A percentile compares a stretch with the other conserved stretches of the same genome.
Conservation (phyloP, 2,329 filamentous ascomycete genomes). For the Alternaria sp. region DNA sequence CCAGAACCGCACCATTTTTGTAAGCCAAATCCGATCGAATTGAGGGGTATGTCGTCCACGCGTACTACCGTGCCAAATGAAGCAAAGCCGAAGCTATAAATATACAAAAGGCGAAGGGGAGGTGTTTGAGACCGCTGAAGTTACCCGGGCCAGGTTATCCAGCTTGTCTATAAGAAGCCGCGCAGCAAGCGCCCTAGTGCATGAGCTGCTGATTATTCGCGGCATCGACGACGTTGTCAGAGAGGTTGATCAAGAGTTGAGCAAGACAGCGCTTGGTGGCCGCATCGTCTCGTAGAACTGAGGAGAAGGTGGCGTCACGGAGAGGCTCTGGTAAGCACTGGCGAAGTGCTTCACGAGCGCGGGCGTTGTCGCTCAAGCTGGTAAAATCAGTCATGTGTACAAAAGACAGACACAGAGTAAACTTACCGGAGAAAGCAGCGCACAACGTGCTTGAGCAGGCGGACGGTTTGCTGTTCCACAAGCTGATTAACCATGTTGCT, state of each 20-base stretch:
- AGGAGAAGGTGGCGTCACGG: conserved; percentile 96
- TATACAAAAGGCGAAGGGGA: conserved; percentile 32
- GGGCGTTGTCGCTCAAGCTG: conserved; percentile 95
- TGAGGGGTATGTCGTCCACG: conserved; percentile 32
- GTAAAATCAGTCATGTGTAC: conserved; percentile 25
- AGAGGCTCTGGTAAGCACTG: conserved; percentile 98
- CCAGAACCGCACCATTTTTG: conserved; percentile 35
- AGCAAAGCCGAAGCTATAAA: conserved; percentile 35
- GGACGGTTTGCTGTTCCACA: conserved; percentile 95
- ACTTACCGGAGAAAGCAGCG: conserved; percentile 91
- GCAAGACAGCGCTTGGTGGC: conserved; percentile 97
- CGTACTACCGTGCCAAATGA: conserved; percentile 34
- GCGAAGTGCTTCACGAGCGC: conserved; percentile 90
- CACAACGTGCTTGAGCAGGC: conserved; percentile 96
- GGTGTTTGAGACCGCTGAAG: conserved; percentile 13
- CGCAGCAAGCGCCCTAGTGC: conserved; percentile 32
- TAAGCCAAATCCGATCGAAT: conserved; percentile 28
- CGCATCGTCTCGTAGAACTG: conserved; percentile 93
- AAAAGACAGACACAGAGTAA: neutral
- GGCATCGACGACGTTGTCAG: conserved; percentile 77
- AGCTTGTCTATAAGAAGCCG: conserved; percentile 9
- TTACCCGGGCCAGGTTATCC: conserved; percentile 13
- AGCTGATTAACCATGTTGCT: conserved; percentile 99
- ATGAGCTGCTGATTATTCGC: conserved; percentile 50
- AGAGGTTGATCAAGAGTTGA: conserved; percentile 96